Evolutionary conservation across 225 moss, liverwort and hornwort genomes (phyloP).

Genomic region (Thuidium tamariscinum): DNA sequence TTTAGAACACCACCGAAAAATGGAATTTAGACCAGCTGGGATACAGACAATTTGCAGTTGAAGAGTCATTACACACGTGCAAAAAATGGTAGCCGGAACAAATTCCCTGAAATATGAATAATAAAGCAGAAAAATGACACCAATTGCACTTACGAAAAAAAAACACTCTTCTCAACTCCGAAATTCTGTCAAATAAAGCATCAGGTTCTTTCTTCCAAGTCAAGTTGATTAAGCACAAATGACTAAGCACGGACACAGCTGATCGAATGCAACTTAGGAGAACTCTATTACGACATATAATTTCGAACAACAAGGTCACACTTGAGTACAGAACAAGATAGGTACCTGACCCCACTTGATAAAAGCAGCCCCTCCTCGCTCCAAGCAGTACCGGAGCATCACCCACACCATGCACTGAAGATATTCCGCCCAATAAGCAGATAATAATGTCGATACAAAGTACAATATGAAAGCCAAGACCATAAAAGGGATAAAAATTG

Average conservation of each 20-base stretch:
- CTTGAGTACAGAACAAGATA: neutral
- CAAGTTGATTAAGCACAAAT: neutral
- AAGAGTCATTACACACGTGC: neutral
- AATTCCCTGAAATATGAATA: neutral
- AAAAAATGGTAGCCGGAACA: neutral
- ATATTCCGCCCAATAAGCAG: slow-evolving; percentile 37
- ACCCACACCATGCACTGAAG: slow-evolving; percentile 65
- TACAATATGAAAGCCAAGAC: slow-evolving; percentile 53
- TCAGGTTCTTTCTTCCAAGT: neutral
- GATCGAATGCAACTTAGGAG: neutral
- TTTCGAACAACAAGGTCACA: neutral
- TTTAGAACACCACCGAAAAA: neutral
- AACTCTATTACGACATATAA: neutral
- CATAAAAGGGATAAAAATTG: slow-evolving; percentile 71
- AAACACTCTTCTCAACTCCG: neutral
- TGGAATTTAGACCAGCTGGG: neutral
- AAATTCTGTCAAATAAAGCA: neutral
- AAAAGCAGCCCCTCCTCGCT: slow-evolving; percentile 90
- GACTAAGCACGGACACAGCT: neutral
- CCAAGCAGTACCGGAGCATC: slow-evolving; percentile 81
- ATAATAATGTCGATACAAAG: slow-evolving; percentile 56
- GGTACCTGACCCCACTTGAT: slow-evolving; percentile 98
- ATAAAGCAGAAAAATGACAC: neutral
- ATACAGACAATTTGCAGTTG: neutral
- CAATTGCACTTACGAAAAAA: neutral